Base-by-base conservation (phyloP, 1,139 yeast genomes). In the Geotrichum siamense region DNA sequence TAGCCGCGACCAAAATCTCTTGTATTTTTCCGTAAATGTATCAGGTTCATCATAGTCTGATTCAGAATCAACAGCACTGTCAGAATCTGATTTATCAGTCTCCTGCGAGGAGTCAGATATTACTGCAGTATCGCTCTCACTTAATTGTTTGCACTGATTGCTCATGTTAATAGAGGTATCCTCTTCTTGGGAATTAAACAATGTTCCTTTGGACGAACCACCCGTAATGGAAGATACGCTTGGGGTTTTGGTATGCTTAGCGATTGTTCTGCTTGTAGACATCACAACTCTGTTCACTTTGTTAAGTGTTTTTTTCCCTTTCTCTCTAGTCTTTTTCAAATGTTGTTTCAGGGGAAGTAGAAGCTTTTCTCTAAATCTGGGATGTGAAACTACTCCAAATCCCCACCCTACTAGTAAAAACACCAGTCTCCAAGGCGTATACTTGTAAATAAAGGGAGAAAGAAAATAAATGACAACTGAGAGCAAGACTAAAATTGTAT, bases 361-460 rank as follows among this genome's bases (percentile, higher is more conserved):
- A n/a, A 47, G 39, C 54, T 76, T 46, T 16, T 41, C 33, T 26
- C 74, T 1, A 67, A 53, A 20, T 73, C 67, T 45, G 0, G 94
- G 94, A 60, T 83, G 86, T 46, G 72, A 61, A 2, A 69, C 45
- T 1, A 74, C 58, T 1, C 74, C 60, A 5, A 66, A 46, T 0
- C 58, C 52, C 94, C 94, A 85, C 0, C 80, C 67, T 1, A 49
- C 2, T 0, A 59, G 40, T 3, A 82, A 60, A 15, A 53, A 51
- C 5, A 59, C 35, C 12, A 69, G 36, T 28, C 62, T 54, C 50
- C 68, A 62, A 2, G 67, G 52, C 2, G 68, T 49, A 52, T 56
- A 55, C 34, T 74, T 73, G 43, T 63, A 55, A 22, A 66, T 48
- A 39, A 61, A 53, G 39, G 68, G 57, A 42, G 65, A 70, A 21